Evolutionary conservation across 2,329 filamentous ascomycete species (phyloP).

Genomic region (Penicillium sp.): DNA sequence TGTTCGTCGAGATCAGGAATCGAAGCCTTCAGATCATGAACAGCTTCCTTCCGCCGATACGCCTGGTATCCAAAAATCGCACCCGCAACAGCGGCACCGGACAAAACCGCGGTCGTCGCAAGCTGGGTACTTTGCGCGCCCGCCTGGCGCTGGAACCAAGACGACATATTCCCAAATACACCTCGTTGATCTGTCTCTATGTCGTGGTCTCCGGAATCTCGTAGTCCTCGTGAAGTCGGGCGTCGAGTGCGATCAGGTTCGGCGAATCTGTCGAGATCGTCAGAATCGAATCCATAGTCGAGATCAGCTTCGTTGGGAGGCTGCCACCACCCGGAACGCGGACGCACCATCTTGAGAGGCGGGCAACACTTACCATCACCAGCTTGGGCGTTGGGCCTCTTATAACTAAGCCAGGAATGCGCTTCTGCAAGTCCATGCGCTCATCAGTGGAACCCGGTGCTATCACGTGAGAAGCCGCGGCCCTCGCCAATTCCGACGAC

Average conservation of each 20-base stretch:
- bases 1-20: slow-evolving; percentile 53
- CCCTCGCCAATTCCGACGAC: slow-evolving; percentile 9
- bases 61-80: slow-evolving; percentile 56
- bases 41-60: slow-evolving; percentile 50
- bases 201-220: background rate
- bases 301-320: slow-evolving; percentile 19
- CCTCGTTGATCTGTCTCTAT: slow-evolving; percentile 6
- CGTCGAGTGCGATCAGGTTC: slow-evolving; percentile 10
- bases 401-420: slow-evolving; percentile 11
- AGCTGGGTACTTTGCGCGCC: slow-evolving; percentile 42
- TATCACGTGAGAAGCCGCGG: slow-evolving; percentile 19
- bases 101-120: slow-evolving; percentile 41
- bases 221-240: slow-evolving; percentile 4
- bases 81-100: slow-evolving; percentile 43
- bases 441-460: slow-evolving; percentile 19
- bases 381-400: slow-evolving; percentile 7
- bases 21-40: slow-evolving; percentile 56
- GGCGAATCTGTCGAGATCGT: slow-evolving; percentile 22
- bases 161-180: slow-evolving; percentile 34
- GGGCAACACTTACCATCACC: slow-evolving; percentile 10
- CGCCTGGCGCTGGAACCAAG: slow-evolving; percentile 42
- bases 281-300: slow-evolving; percentile 26
- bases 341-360: slow-evolving; percentile 10
- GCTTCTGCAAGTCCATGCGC: slow-evolving; percentile 17
- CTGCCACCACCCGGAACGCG: slow-evolving; percentile 18